Base-by-base conservation (phyloP, 2,329 filamentous ascomycete species). In the Scedosporium boydii region DNA sequence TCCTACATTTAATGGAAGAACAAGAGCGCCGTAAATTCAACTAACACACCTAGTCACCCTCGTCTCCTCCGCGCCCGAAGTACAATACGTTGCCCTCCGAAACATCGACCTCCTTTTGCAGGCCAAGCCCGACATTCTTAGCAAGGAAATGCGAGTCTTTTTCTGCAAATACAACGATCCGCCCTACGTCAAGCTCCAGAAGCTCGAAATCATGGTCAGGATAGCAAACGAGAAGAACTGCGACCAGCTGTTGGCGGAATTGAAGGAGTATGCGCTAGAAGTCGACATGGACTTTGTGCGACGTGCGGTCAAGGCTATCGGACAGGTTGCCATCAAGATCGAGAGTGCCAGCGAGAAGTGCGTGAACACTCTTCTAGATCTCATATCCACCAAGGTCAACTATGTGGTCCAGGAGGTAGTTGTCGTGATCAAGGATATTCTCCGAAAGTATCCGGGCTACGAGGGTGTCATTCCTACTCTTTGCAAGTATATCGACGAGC, bases 101-200 rank as follows among this genome's bases (percentile, higher is more conserved):
- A 99, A 99, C 74, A 99, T 99, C 70, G 95, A 99, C 69, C 85
- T 99, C 41, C 82, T 99, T 5, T 82, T 99, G 27, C 95, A 99
- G 75, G 95, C 96, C 68, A 93, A 97, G 74, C 92, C 95, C 10
- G 93, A 96, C 68, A 97, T 99, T 62, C 82, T 99, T 9, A 96
- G 91, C 81, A 98, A 98, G 75, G 95, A 99, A 75, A 86, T 99
- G 70, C 87, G 95, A 55, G 95, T 99, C 7, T 99, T 99, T 79
- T 99, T 99, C 79, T 99, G 95, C 87, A 99, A 99, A 78, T 99
- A 99, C 79, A 98, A 98, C 73, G 95, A 99, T 69, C 93, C 95
- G 1, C 92, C 92, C 23, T 99, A 99, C 73, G 87, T 99, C 70
- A 99, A 99, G 76, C 86, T 99, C 64, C 90, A 96, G 72, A 99